Conservation (phyloP, 768 basidiomycete genomes). For the Tylopilus rubrobrunneus region DNA sequence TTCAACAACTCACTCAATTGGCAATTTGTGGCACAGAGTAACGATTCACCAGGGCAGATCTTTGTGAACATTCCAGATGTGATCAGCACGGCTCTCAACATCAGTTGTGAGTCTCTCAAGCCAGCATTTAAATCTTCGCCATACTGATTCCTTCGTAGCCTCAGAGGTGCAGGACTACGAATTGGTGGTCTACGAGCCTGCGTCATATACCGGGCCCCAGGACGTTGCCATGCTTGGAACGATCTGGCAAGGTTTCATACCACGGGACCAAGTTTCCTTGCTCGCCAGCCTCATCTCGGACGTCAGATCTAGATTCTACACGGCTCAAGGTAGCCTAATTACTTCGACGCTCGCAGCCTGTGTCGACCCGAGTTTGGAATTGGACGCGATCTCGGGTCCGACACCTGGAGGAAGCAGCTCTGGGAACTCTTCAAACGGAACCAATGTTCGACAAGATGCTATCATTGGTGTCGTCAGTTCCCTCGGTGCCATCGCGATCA, state of each 20-base stretch:
- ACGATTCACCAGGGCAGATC: slow-evolving; percentile 67
- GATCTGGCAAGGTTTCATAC: slow-evolving; percentile 70
- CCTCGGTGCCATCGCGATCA: slow-evolving; percentile 71
- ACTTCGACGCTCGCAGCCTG: slow-evolving; percentile 56
- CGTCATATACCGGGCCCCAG: slow-evolving; percentile 42
- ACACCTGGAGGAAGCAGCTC: slow-evolving; percentile 22
- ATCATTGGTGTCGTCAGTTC: slow-evolving; percentile 89
- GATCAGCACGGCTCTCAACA: slow-evolving; percentile 42
- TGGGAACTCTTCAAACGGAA: slow-evolving; percentile 24
- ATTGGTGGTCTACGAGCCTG: slow-evolving; percentile 67
- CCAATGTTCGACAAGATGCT: slow-evolving; percentile 62
- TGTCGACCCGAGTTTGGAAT: slow-evolving; percentile 64
- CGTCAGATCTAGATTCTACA: slow-evolving; percentile 63
- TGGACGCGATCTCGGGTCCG: slow-evolving; percentile 46
- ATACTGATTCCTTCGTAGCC: slow-evolving; percentile 33
- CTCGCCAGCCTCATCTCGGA: slow-evolving; percentile 67
- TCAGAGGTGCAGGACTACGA: slow-evolving; percentile 46
- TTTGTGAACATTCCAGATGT: slow-evolving; percentile 65
- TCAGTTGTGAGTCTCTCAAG: slow-evolving; percentile 34
- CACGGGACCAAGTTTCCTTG: slow-evolving; percentile 45
- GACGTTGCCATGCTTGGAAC: slow-evolving; percentile 59
- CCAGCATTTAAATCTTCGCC: slow-evolving; percentile 5
- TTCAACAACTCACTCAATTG: slow-evolving; percentile 62
- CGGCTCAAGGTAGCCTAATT: slow-evolving; percentile 39
- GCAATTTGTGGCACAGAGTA: slow-evolving; percentile 58